Evolutionary conservation across 2,329 filamentous ascomycete genomes (phyloP).

Genomic region (Tolypocladium paradoxum): DNA sequence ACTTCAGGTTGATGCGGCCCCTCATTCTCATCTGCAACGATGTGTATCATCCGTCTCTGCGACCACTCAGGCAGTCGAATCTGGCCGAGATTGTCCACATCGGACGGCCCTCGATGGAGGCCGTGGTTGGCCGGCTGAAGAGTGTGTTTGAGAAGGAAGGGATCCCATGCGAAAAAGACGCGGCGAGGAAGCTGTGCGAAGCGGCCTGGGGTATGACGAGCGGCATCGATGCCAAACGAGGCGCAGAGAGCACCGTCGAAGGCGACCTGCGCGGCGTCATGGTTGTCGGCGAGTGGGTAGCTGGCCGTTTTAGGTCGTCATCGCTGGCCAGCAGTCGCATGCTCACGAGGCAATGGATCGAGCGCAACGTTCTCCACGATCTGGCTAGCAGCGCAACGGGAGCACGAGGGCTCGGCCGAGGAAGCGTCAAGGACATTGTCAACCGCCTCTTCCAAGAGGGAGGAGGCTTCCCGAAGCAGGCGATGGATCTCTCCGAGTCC

Average conservation of each 20-base stretch:
- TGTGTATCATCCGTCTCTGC: constrained; percentile 81
- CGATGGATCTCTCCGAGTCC: constrained; percentile 26
- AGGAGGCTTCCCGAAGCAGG: constrained; percentile 60
- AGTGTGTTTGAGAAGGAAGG: constrained; percentile 80
- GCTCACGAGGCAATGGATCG: constrained; percentile 67
- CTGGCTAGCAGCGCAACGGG: constrained; percentile 61
- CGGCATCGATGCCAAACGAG: constrained; percentile 57
- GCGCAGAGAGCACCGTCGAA: constrained; percentile 56
- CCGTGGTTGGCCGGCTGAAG: constrained; percentile 73
- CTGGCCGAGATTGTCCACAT: constrained; percentile 87
- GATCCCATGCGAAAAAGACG: constrained; percentile 79
- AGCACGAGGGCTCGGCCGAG: constrained; percentile 59
- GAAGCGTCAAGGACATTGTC: constrained; percentile 64
- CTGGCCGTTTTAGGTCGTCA: constrained; percentile 51
- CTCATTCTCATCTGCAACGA: constrained; percentile 96
- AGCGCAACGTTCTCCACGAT: constrained; percentile 58
- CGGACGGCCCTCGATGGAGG: constrained; percentile 77
- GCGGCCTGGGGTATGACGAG: constrained; percentile 70
- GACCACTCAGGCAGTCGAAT: constrained; percentile 73
- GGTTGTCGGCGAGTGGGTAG: constrained; percentile 83
- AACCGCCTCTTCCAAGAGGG: constrained; percentile 70
- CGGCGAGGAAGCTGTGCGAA: constrained; percentile 74
- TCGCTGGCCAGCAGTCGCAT: constrained; percentile 27
- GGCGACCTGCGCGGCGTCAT: constrained; percentile 73
- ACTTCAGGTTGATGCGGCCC: constrained; percentile 77